Percentiles rank a stretch among this genome's conserved stretches.
Evolutionary conservation across 257 asterid species (phyloP).

Genomic region (Nicotiana obtusifolia): DNA sequence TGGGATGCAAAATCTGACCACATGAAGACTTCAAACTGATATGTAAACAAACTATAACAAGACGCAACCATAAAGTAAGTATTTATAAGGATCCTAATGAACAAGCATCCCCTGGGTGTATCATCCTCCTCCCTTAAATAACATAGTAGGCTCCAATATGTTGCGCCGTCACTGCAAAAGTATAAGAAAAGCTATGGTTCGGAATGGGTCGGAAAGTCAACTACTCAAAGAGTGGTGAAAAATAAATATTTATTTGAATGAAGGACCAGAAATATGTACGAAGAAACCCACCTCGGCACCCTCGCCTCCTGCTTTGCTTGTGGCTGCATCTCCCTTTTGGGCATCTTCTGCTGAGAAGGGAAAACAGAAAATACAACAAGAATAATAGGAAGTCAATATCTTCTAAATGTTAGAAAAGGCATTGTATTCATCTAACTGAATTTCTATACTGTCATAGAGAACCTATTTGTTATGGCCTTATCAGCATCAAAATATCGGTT

Average conservation of each 20-base stretch:
- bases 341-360: conserved; percentile 1
- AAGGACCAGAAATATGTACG: neutral
- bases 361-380: neutral
- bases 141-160: neutral
- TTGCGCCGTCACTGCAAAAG: neutral
- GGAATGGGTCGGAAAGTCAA: neutral
- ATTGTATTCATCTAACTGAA: neutral
- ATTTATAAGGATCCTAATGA: neutral
- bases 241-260: neutral
- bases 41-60: neutral
- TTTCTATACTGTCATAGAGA: neutral
- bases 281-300: neutral
- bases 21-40: neutral
- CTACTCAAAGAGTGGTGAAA: neutral
- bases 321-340: neutral
- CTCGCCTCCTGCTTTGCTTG: neutral
- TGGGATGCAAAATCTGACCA: neutral
- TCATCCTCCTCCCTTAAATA: neutral
- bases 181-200: neutral
- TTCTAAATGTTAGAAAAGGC: neutral
- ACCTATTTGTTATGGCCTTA: neutral
- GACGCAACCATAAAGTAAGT: neutral
- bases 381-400: neutral
- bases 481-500: neutral
- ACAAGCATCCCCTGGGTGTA: neutral